Conservation (phyloP, 331 rosid species). For the Acacia pycnantha region DNA sequence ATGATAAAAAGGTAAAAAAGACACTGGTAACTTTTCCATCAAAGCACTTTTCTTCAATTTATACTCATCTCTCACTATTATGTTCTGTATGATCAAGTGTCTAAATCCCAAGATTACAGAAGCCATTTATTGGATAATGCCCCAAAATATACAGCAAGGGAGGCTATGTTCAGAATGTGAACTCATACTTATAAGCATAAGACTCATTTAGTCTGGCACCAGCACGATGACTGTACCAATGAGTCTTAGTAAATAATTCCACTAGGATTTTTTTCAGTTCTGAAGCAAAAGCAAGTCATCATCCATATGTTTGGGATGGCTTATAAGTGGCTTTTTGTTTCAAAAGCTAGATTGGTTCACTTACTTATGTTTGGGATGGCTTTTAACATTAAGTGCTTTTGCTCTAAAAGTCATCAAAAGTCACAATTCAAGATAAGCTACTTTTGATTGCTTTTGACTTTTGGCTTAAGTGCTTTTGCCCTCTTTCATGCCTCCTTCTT, state of each 20-base stretch:
- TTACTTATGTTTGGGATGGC: no score
- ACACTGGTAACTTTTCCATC: background rate
- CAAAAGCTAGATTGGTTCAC: no score
- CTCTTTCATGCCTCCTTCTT: no score
- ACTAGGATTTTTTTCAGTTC: conserved; percentile 11
- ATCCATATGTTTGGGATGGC: background rate
- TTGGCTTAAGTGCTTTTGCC: no score
- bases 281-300: conserved; percentile 19
- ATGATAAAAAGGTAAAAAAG: background rate
- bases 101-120: conserved; percentile 2
- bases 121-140: background rate
- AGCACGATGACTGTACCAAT: conserved; percentile 13
- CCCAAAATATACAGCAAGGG: conserved; percentile 16
- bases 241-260: background rate
- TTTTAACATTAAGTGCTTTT: no score
- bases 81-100: background rate
- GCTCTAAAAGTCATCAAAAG: no score
- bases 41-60: background rate
- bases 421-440: no score
- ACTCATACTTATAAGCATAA: conserved; percentile 11
- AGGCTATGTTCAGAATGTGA: conserved; percentile 1
- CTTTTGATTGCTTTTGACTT: no score
- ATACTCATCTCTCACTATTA: background rate
- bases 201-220: conserved; percentile 13
- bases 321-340: no score